Evolutionary conservation across 192 early-diverging fungal species (phyloP), one percentile per base, ranked within the genome.

Genomic region (Gonapodya prolifera): DNA sequence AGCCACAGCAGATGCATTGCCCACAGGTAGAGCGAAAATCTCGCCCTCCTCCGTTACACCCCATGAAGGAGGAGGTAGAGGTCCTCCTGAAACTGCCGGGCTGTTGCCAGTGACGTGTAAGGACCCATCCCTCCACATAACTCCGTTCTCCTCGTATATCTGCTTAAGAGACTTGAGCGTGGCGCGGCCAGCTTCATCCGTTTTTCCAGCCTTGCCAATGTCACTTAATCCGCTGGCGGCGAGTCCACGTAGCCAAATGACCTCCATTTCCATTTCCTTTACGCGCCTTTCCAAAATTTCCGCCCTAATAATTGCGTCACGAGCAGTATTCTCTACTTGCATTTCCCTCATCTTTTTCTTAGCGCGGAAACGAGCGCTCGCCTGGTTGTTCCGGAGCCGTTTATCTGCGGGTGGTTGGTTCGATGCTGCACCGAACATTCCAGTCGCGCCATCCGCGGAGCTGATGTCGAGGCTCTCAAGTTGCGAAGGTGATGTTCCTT

Each of bases 331-430:
- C 83, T 95, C 92, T 78, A 99, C 83, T 18, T 88, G 90, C 84
- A 94, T 91, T 82, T 97, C 96, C 35, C 92, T 89, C 82, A 91
- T 78, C 88, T 97, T 97, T 85, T 97, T 99, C 87, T 96, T 96
- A 74, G 93, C 87, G 23, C 97, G 87, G 90, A 99, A 99, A 13
- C 97, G 87, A 28, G 95, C 96, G 17, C 92, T 94, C 18, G 97
- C 97, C 28, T 90, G 95, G 1, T 95, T 99, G 87, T 99, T 99
- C 69, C 96, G 90, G 33, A 90, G 85, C 70, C 96, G 88, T 86
- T 98, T 98, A 83, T 98, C 95, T 73, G 91, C 92, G 8, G 45
- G 45, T 61, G 45, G 8, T n/a, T n/a, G n/a, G n/a, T n/a, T n/a
- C n/a, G n/a, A n/a, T n/a, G n/a, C n/a, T n/a, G n/a, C n/a, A n/a